Evolutionary conservation across 2,329 filamentous ascomycete species (phyloP), one percentile per base, ranked within the genome.

Genomic region (Metarhizium anisopliae): DNA sequence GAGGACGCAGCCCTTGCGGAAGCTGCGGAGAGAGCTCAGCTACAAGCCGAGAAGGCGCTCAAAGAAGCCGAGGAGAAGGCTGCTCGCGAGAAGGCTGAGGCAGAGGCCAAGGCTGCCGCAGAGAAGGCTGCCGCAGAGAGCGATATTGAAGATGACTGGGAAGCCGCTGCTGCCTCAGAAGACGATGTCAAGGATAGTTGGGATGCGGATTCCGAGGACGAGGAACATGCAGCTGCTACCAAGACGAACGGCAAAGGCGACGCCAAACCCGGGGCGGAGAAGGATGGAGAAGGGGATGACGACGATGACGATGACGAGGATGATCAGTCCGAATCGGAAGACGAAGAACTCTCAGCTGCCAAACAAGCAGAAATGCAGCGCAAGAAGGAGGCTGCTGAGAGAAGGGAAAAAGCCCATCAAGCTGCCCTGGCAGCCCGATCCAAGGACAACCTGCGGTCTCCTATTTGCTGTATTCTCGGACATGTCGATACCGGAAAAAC

Each of bases 401-500:
- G 93, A 67, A 84, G 93, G 66, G 89, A 91, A 74, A 90, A 90
- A 74, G 88, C 91, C 57, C 90, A 95, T 70, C 90, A 96, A 72
- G 93, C 91, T 59, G 94, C 94, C 18, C 73, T 96, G 68, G 92
- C 90, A 49, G 92, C 93, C 51, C 84, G 91, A 59, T 97, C 93
- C 25, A 91, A 89, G 73, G 92, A 99, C 70, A 87, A 99, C 73
- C 83, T 99, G 56, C 90, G 94, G 57, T 97, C 94, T 45, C 94
- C 94, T 54, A 99, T 99, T 74, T 97, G 94, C 81, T 97, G 93
- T 87, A 99, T 99, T 82, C 84, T 99, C 61, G 94, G 94, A 67
- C 94, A 99, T 83, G 94, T 99, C 83, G 94, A 99, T 85, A 99
- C 95, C 50, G 94, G 94, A 72, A 99, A 99, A 79, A 99, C 94